Evolutionary conservation across 1,284 basidiomycete species (phyloP).

Genomic region (Ustilago hordei): DNA sequence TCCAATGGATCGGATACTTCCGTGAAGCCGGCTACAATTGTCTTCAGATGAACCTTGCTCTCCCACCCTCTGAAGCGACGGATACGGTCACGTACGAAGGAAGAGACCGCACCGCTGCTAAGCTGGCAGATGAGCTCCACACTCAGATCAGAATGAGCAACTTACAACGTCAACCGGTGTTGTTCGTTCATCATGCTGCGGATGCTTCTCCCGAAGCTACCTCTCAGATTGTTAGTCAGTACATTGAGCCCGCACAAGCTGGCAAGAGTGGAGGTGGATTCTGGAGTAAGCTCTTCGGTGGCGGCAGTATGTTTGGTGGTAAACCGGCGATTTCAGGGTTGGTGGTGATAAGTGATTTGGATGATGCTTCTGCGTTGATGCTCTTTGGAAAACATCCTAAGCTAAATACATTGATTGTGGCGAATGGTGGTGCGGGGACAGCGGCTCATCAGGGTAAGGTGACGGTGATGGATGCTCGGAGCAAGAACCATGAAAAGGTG

Average conservation of each 20-base stretch:
- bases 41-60: constrained; percentile 46
- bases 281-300: constrained; percentile 35
- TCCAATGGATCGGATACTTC: constrained; percentile 51
- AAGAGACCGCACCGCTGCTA: background rate
- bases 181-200: constrained; percentile 38
- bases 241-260: constrained; percentile 27
- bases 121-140: constrained; percentile 41
- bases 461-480: constrained; percentile 17
- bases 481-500: constrained; percentile 17
- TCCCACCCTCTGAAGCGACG: background rate
- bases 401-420: constrained; percentile 43
- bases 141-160: constrained; percentile 39
- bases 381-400: constrained; percentile 41
- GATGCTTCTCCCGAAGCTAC: constrained; percentile 6
- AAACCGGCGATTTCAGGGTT: constrained; percentile 38
- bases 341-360: constrained; percentile 39
- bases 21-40: constrained; percentile 51
- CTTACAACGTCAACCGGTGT: constrained; percentile 47
- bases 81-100: background rate
- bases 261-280: constrained; percentile 16
- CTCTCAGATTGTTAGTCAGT: constrained; percentile 25
- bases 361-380: constrained; percentile 17
- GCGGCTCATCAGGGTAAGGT: constrained; percentile 27
- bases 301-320: constrained; percentile 26
- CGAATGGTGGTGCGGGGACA: constrained; percentile 14